Conservation (phyloP, 208 protist species). For the Naegleria lovaniensis region DNA sequence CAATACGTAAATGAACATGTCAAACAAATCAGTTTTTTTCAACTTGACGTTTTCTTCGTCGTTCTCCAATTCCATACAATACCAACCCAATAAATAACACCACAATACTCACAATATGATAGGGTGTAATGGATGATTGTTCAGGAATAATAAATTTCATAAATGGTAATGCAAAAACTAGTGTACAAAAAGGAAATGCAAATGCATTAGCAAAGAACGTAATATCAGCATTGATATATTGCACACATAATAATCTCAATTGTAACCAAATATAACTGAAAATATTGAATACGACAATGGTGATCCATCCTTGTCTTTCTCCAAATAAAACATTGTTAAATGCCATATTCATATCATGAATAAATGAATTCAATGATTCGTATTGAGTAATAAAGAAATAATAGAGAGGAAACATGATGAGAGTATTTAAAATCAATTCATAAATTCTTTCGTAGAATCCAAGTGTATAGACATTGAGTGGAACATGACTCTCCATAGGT, state of each 20-base stretch:
- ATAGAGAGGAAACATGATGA: background rate
- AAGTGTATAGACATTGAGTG: background rate
- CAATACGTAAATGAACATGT: too few species aligned
- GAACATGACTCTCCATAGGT: too few species aligned
- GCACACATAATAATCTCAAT: background rate
- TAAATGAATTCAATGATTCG: background rate
- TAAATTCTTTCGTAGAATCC: background rate
- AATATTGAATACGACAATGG: background rate
- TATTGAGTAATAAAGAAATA: background rate
- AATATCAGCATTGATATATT: conserved; percentile 16
- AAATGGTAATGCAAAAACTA: background rate
- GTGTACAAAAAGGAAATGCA: background rate
- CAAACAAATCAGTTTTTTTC: too few species aligned
- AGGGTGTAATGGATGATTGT: background rate
- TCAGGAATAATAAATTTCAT: background rate
- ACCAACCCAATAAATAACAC: background rate
- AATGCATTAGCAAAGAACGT: background rate
- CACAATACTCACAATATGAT: background rate
- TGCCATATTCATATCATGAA: background rate
- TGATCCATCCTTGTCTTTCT: background rate
- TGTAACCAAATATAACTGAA: background rate
- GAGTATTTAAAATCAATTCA: background rate
- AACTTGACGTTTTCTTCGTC: too few species aligned
- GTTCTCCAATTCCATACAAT: background rate
- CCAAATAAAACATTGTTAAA: background rate